phyloP scores from a whole-genome alignment of 306 rosid genomes.

The Calophaca sinica region DNA sequence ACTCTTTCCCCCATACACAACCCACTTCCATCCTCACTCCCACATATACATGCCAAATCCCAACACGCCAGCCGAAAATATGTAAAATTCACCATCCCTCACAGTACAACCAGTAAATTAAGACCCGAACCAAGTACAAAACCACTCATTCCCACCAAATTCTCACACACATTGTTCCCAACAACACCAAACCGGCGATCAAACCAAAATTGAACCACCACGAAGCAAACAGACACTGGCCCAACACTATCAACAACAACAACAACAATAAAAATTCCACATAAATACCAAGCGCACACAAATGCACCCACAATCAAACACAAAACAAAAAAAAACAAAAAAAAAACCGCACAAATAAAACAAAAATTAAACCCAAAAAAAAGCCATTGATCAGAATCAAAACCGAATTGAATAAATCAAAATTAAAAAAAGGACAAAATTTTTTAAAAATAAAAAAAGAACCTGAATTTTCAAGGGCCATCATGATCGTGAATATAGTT shows the following conservation, averaged over 20 bases:
- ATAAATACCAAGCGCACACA: background rate
- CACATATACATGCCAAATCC: background rate
- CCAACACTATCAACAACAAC: slow-evolving; percentile 20
- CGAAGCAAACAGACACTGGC: slow-evolving; percentile 35
- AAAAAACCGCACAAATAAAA: background rate
- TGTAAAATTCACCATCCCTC: slow-evolving; percentile 23
- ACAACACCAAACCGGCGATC: slow-evolving; percentile 40
- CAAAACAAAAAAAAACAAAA: background rate
- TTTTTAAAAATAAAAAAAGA: background rate
- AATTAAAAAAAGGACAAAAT: background rate
- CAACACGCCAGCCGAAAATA: background rate
- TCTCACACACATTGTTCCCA: slow-evolving; percentile 42
- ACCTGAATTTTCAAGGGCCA: slow-evolving; percentile 92
- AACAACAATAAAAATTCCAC: background rate
- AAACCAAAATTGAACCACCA: slow-evolving; percentile 40
- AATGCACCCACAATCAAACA: slow-evolving; percentile 18
- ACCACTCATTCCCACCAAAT: slow-evolving; percentile 35
- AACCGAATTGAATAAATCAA: slow-evolving; percentile 35
- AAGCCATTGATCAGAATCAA: background rate
- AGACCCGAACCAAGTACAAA: slow-evolving; percentile 33
- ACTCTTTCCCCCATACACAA: background rate
- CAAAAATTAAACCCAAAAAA: background rate
- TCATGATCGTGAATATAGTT: slow-evolving; percentile 73
- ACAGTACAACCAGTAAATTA: slow-evolving; percentile 32
- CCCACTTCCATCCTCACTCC: slow-evolving; percentile 29